Percentiles rank a stretch among this genome's conserved stretches.
Evolutionary conservation across 2,329 filamentous ascomycete genomes (phyloP).

Genomic region (Bertia moriformis): DNA sequence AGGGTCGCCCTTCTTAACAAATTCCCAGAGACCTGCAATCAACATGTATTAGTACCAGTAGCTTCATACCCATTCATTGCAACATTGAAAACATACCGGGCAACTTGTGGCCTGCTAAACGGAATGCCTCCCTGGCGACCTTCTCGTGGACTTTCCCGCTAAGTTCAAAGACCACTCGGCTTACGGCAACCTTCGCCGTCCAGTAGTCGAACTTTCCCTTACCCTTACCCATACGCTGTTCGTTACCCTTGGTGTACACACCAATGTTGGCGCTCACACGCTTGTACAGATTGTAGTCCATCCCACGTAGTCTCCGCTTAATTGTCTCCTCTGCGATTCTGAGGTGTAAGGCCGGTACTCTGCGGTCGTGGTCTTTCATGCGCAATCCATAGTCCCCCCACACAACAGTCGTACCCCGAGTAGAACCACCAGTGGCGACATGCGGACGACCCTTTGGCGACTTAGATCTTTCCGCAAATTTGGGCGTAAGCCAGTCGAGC

Average conservation of each 20-base stretch:
- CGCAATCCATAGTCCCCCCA: conserved; percentile 64
- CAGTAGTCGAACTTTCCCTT: conserved; percentile 65
- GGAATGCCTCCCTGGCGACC: conserved; percentile 57
- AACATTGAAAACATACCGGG: conserved; percentile 33
- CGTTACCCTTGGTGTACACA: conserved; percentile 62
- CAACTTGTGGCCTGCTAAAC: conserved; percentile 59
- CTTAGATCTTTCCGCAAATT: conserved; percentile 38
- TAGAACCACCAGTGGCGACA: conserved; percentile 55
- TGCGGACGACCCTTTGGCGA: conserved; percentile 58
- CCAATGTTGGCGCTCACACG: conserved; percentile 58
- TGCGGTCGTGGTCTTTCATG: conserved; percentile 58
- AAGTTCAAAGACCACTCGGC: conserved; percentile 57
- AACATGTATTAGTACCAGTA: not conserved
- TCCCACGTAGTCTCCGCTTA: conserved; percentile 49
- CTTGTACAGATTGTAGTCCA: conserved; percentile 59
- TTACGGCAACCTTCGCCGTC: conserved; percentile 56
- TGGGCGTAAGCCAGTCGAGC: conserved; percentile 49
- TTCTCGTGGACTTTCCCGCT: conserved; percentile 64
- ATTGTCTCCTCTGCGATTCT: conserved; percentile 61
- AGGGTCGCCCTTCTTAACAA: conserved; percentile 59
- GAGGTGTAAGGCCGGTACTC: conserved; percentile 50
- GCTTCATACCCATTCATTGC: not conserved
- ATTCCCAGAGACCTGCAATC: conserved; percentile 44
- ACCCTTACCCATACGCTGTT: conserved; percentile 64
- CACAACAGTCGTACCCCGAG: conserved; percentile 57